Evolutionary conservation across 805 yeast species (phyloP).

Genomic region (Hanseniaspora osmophila): DNA sequence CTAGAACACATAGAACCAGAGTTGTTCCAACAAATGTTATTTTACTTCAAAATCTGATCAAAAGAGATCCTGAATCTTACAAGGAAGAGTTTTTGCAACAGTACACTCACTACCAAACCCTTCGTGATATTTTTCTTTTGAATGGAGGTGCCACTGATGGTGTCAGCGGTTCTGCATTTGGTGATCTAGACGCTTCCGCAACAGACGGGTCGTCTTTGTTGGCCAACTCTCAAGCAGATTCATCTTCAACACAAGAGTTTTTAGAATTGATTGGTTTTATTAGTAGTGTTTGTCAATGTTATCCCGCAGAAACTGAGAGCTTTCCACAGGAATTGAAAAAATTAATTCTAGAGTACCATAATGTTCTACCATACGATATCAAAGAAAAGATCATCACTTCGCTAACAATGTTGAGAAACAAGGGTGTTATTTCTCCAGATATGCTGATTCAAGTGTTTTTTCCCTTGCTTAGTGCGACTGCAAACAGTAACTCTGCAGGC

Average conservation of each 20-base stretch:
- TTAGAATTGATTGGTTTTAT: constrained; percentile 80
- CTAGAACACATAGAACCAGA: constrained; percentile 79
- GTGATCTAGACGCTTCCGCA: constrained; percentile 18
- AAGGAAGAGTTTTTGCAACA: constrained; percentile 89
- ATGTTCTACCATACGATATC: constrained; percentile 67
- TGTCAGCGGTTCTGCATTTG: constrained; percentile 32
- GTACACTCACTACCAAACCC: constrained; percentile 80
- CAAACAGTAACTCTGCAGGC: constrained; percentile 27
- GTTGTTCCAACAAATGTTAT: constrained; percentile 86
- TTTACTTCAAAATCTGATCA: constrained; percentile 77
- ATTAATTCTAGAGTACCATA: constrained; percentile 60
- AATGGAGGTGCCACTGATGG: constrained; percentile 24
- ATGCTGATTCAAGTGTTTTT: constrained; percentile 71
- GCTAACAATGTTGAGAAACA: constrained; percentile 80
- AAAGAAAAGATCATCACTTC: constrained; percentile 86
- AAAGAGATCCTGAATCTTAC: constrained; percentile 88
- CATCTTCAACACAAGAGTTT: constrained; percentile 17
- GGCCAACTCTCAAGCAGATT: not conserved
- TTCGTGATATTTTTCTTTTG: constrained; percentile 71
- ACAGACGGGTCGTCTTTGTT: constrained; percentile 4
- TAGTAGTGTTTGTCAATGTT: constrained; percentile 81
- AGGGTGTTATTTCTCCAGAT: constrained; percentile 66
- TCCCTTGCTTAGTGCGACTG: constrained; percentile 36
- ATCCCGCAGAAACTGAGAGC: constrained; percentile 71
- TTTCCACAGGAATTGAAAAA: constrained; percentile 72